A percentile compares a stretch with the other conserved stretches of the same genome.
Evolutionary conservation across 2,329 filamentous ascomycete genomes (phyloP).

Genomic region (Trichoderma atroviride): DNA sequence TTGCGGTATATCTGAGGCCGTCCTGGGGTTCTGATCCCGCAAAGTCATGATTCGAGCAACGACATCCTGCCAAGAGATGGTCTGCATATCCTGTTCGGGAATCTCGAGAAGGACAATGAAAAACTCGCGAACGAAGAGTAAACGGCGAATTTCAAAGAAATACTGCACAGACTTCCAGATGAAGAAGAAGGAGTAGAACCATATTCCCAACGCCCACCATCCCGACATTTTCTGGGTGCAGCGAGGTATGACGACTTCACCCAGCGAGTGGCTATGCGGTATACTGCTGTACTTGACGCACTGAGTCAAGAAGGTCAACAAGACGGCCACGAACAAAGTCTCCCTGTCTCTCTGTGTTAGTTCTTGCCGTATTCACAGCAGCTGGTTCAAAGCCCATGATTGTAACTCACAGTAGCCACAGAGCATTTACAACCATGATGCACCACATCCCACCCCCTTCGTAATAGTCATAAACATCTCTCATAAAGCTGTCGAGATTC

Average conservation of each 20-base stretch:
- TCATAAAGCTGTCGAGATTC: slow-evolving; percentile 85
- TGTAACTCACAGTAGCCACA: slow-evolving; percentile 70
- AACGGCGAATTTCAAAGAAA: slow-evolving; percentile 70
- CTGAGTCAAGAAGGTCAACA: slow-evolving; percentile 81
- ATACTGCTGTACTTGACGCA: slow-evolving; percentile 82
- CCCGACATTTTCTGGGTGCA: slow-evolving; percentile 78
- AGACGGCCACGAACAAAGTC: slow-evolving; percentile 77
- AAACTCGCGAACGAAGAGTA: slow-evolving; percentile 81
- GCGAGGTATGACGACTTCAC: slow-evolving; percentile 64
- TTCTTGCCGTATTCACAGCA: not conserved
- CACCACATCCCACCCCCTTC: slow-evolving; percentile 82
- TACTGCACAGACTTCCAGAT: slow-evolving; percentile 78
- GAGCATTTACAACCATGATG: slow-evolving; percentile 70
- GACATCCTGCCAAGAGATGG: slow-evolving; percentile 90
- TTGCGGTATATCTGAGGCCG: slow-evolving; percentile 59
- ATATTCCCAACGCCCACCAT: slow-evolving; percentile 75
- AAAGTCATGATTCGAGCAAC: slow-evolving; percentile 83
- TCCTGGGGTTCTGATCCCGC: slow-evolving; percentile 84
- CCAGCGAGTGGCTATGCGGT: slow-evolving; percentile 61
- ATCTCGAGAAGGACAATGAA: slow-evolving; percentile 82
- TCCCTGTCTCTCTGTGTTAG: slow-evolving; percentile 54
- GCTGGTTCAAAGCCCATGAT: not conserved
- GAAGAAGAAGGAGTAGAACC: slow-evolving; percentile 85
- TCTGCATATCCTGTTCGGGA: slow-evolving; percentile 83
- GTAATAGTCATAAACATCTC: slow-evolving; percentile 84